A percentile compares a stretch with the other conserved stretches of the same genome.
Evolutionary conservation across 495 filamentous ascomycete genomes (phyloP).

Genomic region (Podospora bellae-mahoneyi): DNA sequence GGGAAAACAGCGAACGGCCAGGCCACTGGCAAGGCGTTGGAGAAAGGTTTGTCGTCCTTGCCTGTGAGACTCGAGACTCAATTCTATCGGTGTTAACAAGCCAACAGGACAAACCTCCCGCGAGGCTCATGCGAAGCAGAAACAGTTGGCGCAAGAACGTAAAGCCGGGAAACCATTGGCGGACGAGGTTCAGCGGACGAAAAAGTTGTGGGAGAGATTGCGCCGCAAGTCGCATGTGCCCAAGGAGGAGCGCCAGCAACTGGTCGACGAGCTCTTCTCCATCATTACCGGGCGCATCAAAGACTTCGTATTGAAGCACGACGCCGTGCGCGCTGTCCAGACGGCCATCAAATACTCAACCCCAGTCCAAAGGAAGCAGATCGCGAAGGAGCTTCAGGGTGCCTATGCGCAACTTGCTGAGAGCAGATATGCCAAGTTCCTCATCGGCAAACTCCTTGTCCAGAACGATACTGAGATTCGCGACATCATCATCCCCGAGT

Average conservation of each 20-base stretch:
- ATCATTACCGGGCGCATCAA: constrained; percentile 87
- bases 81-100: neutral
- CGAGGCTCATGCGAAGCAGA: constrained; percentile 91
- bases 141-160: constrained; percentile 78
- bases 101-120: constrained; percentile 49
- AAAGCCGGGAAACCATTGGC: constrained; percentile 91
- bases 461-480: constrained; percentile 81
- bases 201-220: constrained; percentile 94
- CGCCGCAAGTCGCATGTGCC: constrained; percentile 89
- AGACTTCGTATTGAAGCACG: constrained; percentile 97
- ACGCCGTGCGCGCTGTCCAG: constrained; percentile 90
- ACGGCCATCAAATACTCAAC: constrained; percentile 95
- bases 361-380: constrained; percentile 73
- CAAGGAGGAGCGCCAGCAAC: constrained; percentile 74
- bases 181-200: constrained; percentile 80
- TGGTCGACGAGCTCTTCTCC: constrained; percentile 82
- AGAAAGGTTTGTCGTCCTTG: constrained; percentile 30
- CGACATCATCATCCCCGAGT: constrained; percentile 85
- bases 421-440: constrained; percentile 93
- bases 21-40: constrained; percentile 26
- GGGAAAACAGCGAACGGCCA: constrained; percentile 26
- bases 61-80: neutral
- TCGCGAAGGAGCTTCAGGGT: constrained; percentile 82
- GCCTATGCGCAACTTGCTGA: constrained; percentile 81
- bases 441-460: constrained; percentile 90